phyloP scores from a whole-genome alignment of 2,329 filamentous ascomycete species.

The Talaromyces sp. region DNA sequence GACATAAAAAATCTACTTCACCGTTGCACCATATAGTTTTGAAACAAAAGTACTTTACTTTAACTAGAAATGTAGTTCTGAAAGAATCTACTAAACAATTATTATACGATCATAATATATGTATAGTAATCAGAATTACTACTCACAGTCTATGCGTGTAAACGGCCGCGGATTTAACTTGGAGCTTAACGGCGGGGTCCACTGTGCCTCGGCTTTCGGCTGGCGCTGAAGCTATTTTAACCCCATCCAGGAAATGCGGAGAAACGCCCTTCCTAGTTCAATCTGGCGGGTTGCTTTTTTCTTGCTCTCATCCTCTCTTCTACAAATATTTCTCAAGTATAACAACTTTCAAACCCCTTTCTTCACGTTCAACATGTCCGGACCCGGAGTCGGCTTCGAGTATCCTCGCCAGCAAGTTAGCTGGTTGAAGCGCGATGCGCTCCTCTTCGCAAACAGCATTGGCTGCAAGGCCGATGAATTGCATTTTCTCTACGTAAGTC shows the following conservation, averaged over 20 bases:
- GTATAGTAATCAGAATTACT: too few relatives aligned
- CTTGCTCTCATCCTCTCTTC: background rate
- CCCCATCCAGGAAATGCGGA: slow-evolving; percentile 1
- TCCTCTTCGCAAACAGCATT: slow-evolving; percentile 88
- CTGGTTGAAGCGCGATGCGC: slow-evolving; percentile 82
- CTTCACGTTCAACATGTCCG: slow-evolving; percentile 34
- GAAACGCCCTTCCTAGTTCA: background rate
- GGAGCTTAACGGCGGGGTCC: background rate
- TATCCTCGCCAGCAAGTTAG: slow-evolving; percentile 71
- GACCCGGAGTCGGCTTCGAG: slow-evolving; percentile 66
- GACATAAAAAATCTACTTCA: slow-evolving; percentile 26
- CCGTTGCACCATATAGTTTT: background rate
- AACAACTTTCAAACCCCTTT: background rate
- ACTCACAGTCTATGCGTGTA: too few relatives aligned
- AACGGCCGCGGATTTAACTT: too few relatives aligned
- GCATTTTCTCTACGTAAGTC: slow-evolving; percentile 82
- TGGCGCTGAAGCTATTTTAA: background rate
- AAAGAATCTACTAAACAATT: background rate
- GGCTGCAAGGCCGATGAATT: slow-evolving; percentile 81
- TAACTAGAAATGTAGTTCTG: background rate
- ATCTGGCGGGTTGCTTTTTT: background rate
- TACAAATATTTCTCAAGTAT: background rate
- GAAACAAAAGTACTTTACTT: background rate
- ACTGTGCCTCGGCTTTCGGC: background rate
- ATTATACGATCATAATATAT: background rate